Base-by-base conservation (phyloP, 2,329 filamentous ascomycete species). In the Blastomyces emzantsi region DNA sequence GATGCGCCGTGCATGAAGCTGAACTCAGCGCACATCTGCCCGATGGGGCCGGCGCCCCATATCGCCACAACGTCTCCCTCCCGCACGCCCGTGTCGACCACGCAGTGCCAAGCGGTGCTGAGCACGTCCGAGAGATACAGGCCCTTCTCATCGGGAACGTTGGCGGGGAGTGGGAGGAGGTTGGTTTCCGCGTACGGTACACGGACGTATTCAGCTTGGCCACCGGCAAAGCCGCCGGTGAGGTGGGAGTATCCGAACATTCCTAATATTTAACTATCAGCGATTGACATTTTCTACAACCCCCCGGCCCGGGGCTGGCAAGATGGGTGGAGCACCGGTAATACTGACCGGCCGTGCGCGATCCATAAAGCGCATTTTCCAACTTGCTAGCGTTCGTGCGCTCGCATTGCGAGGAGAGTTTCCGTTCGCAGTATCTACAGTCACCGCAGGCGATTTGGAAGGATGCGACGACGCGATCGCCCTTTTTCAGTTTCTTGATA, bases 21-120 rank as follows among this genome's bases (percentile, higher is more conserved):
- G 73, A 85, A 87, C 51, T 86, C 80, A 0, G 87, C 89, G 1
- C 82, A 85, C 77, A 93, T 95, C 62, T 90, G 90, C 0, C 92
- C 91, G 61, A 96, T 89, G 0, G 91, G 91, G 0, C 91, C 91
- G 0, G 87, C 90, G 22, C 90, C 91, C 84, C 90, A 96, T 65
- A 95, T 86, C 45, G 89, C 90, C 1, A 96, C 90, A 1, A 86
- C 80, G 69, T 95, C 90, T 15, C 83, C 85, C 43, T 87, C 80
- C 66, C 90, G 87, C n/a, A 96, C 88, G 1, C 85, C 88, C 0
- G 90, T 95, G 71, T 95, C 90, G 52, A 92, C 87, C 47, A 95
- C 90, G 61, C 84, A 86, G 72, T 96, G 87, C 82, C 90, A 95
- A 11, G 87, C 87, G 0, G 91, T 96, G n/a, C 81, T 80, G 2